Base-by-base conservation (phyloP, 345 rosid species). In the Bruguiera gymnorhiza region DNA sequence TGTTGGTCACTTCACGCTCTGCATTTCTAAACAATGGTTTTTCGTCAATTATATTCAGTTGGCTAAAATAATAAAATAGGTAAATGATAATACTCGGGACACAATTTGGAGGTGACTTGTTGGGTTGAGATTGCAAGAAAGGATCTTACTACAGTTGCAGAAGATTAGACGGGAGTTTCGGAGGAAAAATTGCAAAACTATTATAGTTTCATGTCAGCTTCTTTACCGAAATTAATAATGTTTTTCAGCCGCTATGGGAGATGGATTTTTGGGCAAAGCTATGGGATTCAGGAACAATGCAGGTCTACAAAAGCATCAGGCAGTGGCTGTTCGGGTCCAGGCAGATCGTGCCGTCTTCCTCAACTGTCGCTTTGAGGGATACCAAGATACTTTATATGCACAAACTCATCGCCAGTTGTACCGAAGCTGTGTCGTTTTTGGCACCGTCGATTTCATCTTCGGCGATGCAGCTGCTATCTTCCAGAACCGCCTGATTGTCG, bases 221-320 rank as follows among this genome's bases (percentile, higher is more conserved):
- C 50, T 24, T 24, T 65, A 15, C 30, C 10, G 30, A 56, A 8
- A 31, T 50, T 1, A 23, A 46, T n/a, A 60, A 59, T n/a, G 2
- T 48, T n/a, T 79, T 71, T 63, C 78, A 92, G 98, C 77, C 69
- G 89, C 81, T n/a, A 56, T 76, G 27, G 98, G 89, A 55, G 83
- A 87, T 0, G 89, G 92, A 13, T 86, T 93, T 70, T 58, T 93
- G 74, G 92, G 84, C 26, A 75, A 88, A 43, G 85, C 87, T 27
- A 83, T 93, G 71, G 98, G 98, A 69, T 91, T 91, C 79, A 73
- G 92, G 50, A 93, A 93, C 89, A 88, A 89, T 1, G 98, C 98
- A 1, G 97, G 97, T 4, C 83, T 91, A 2, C 79, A 83, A 37
- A 82, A 82, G 76, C 85, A 81, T 52, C 93, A 88, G 64, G 97